These are phyloP conservation scores for Cordyceps cicadae DNA, from an alignment of 2,329 filamentous ascomycete genomes.

Conservation along the genomic window DNA sequence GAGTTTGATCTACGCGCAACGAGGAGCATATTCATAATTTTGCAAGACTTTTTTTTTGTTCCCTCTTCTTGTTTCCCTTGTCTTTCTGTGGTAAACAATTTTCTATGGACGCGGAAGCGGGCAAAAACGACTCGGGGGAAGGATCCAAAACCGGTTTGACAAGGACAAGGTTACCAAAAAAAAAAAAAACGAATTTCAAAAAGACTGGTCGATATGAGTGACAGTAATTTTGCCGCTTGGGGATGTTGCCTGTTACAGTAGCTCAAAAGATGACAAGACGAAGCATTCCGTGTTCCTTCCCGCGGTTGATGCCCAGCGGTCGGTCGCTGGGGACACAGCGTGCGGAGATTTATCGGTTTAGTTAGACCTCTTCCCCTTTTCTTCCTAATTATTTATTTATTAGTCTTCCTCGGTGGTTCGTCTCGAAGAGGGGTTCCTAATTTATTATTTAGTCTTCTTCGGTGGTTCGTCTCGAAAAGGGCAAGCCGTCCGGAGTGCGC, in stretches of 20 bases:
- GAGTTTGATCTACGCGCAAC: constrained; percentile 2
- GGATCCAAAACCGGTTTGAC: not conserved
- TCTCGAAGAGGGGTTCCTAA: no score
- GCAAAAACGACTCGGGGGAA: not conserved
- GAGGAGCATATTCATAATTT: constrained; percentile 3
- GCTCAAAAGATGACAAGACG: no score
- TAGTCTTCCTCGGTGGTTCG: no score
- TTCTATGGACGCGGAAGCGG: not conserved
- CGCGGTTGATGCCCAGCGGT: not conserved
- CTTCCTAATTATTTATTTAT: no score
- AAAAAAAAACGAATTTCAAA: not conserved
- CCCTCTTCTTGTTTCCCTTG: not conserved
- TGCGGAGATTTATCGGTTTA: not conserved
- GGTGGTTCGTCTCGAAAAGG: not conserved
- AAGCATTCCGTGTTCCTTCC: not conserved
- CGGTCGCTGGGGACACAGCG: not conserved
- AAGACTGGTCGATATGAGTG: no score
- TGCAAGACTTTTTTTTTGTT: not conserved
- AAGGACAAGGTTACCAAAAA: not conserved
- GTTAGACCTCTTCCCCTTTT: no score
- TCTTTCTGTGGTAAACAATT: not conserved
- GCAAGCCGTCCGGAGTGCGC: not conserved
- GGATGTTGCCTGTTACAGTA: no score
- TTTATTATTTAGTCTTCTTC: no score
- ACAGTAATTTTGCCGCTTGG: no score